phyloP scores from a whole-genome alignment of 2,329 filamentous ascomycete genomes.

The Ophiostoma fasciatum region DNA sequence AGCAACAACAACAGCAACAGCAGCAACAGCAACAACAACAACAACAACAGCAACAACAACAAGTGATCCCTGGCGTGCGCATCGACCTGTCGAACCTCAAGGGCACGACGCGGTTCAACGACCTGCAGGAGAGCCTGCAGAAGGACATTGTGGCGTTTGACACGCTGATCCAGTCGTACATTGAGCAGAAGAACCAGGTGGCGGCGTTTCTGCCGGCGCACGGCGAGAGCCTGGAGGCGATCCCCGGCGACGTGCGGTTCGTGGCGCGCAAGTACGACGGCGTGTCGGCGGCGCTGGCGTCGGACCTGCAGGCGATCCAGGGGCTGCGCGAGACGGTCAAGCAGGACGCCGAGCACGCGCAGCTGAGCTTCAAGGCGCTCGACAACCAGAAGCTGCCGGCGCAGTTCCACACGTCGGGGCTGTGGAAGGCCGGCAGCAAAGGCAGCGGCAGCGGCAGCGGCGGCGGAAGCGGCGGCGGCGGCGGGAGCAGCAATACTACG shows the following conservation, averaged over 20 bases:
- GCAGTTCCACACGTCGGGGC: constrained; percentile 32
- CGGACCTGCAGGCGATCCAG: constrained; percentile 27
- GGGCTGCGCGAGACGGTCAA: constrained; percentile 26
- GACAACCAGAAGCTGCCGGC: constrained; percentile 32
- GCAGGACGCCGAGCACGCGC: constrained; percentile 26
- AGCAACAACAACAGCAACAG: constrained; percentile 11
- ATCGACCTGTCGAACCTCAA: constrained; percentile 68
- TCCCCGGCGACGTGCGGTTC: constrained; percentile 29
- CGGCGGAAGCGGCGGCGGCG: constrained; percentile 22
- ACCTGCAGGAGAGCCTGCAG: constrained; percentile 71
- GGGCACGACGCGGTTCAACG: constrained; percentile 81
- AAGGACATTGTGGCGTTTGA: constrained; percentile 66
- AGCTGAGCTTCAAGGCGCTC: constrained; percentile 29
- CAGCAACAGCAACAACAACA: constrained; percentile 24
- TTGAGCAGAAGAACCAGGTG: constrained; percentile 62
- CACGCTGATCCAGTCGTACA: constrained; percentile 64
- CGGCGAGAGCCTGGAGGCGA: constrained; percentile 22
- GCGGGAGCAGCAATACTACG: too few species aligned
- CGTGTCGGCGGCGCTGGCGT: constrained; percentile 24
- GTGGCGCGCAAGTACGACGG: constrained; percentile 30
- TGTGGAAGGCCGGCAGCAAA: constrained; percentile 23
- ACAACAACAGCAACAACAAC: constrained; percentile 31
- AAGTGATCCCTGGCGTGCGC: constrained; percentile 54
- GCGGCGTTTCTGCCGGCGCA: constrained; percentile 50
- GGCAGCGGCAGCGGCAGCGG: constrained; percentile 19